Base-by-base conservation (phyloP, 306 rosid species). In the Malus asiatica region DNA sequence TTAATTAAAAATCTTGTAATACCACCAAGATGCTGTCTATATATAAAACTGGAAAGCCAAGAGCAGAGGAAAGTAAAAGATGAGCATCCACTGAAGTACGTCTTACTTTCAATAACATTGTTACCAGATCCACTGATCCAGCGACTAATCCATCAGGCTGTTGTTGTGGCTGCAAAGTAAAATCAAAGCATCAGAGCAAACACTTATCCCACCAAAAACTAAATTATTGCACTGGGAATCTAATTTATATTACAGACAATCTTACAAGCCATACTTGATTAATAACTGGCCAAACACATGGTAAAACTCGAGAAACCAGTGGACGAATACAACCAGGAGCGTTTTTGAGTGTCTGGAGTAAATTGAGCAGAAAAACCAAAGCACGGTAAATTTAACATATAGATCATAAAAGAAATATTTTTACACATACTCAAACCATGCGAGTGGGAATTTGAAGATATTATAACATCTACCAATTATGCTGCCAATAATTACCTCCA, bases 91-190 rank as follows among this genome's bases (percentile, higher is more conserved):
- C 35, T 55, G 78, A 81, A 80, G 66, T 59, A 65, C 72, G 51
- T 80, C 96, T 92, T 92, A 97, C 98, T 96, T 94, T 94, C 78
- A 94, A 82, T 53, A 94, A 83, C 95, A 92, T 90, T 58, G 97
- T 89, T 76, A 90, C 75, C 79, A 94, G 85, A 92, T 94, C 98
- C 81, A 94, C 64, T 75, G 97, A 90, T 74, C 97, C 98, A 68
- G 96, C 89, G 45, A 90, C 93, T 85, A 94, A 80, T 48, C 97
- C 98, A 81, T 89, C 92, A 75, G 93, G 86, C 81, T 91, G 98
- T 86, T 86, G 92, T 64, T 83, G 93, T 75, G 93, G 95, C 97
- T 94, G 89, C 75, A 16, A 74, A 69, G 68, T 74, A 81, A 77
- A 81, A 78, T 67, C 73, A 82, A 64, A 62, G 67, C 73, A 71